Evolutionary conservation across 2,329 filamentous ascomycete species (phyloP), one percentile per base, ranked within the genome.

Genomic region (Kalaharituber pfeilii): DNA sequence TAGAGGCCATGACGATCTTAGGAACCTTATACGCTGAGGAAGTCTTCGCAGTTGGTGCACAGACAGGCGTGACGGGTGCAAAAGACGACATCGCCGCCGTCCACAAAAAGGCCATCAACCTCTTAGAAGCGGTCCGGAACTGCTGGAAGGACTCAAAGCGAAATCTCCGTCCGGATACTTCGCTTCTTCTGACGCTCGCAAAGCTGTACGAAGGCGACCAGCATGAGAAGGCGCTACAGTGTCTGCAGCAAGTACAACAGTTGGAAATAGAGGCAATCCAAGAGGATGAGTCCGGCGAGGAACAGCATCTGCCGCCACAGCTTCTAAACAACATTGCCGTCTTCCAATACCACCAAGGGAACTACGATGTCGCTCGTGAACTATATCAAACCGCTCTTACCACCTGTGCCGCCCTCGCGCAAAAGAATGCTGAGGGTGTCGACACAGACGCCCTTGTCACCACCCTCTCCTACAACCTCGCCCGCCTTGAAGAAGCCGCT

Each of bases 261-360:
- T 76, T 95, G 62, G 88, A 95, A 66, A 69, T 94, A 20, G 82
- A 86, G 42, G 83, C 84, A 59, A 78, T 94, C 42, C 77, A 81
- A 0, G 75, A 81, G 18, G 69, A 76, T 25, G 75, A 75, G 29
- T 67, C 70, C 1, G 74, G 78, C 18, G 79, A 85, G 52, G 77
- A 82, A 27, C 49, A 77, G 27, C 75, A 82, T 56, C 72, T 98
- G 1, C 85, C 88, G 1, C 91, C 91, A 3, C 87, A 94, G 65
- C 74, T 96, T 1, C 75, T 98, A 44, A 98, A 96, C 73, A 98
- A 98, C 67, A 94, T 96, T 66, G 91, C 86, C 4, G 95, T 88
- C 68, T 96, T 96, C 69, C 80, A 94, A 62, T 95, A 86, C 62
- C 87, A 94, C 66, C 76, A 80, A 1, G 87, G 94, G 63, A 87